Conservation (phyloP, 495 filamentous ascomycete genomes). For the Rhizodiscina lignyota region DNA sequence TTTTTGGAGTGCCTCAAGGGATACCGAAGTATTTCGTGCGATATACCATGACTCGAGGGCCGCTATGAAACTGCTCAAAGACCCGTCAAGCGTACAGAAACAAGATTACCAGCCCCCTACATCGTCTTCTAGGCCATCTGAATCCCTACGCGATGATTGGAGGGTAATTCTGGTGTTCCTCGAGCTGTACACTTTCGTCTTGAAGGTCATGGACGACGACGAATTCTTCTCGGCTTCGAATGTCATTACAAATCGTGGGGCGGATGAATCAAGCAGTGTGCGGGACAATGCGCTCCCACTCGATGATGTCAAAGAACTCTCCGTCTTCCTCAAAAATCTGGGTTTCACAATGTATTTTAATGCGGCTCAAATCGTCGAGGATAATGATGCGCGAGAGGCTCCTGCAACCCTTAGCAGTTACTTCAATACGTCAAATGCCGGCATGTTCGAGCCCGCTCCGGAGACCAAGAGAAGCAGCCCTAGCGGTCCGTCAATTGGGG, state of each 20-base stretch:
- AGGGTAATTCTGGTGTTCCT: conserved; percentile 77
- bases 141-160: conserved; percentile 54
- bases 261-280: conserved; percentile 25
- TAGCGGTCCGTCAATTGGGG: conserved; percentile 28
- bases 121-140: conserved; percentile 3
- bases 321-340: conserved; percentile 81
- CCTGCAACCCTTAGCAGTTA: conserved; percentile 38
- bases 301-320: conserved; percentile 53
- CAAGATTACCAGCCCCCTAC: conserved; percentile 4
- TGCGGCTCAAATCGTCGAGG: conserved; percentile 41
- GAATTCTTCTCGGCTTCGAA: conserved; percentile 42
- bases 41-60: conserved; percentile 42
- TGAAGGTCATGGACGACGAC: conserved; percentile 89
- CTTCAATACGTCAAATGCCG: conserved; percentile 19
- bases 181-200: conserved; percentile 81
- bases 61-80: conserved; percentile 41
- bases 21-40: conserved; percentile 45
- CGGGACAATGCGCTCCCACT: conserved; percentile 54
- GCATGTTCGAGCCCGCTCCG: not conserved
- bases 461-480: conserved; percentile 8
- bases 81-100: conserved; percentile 14
- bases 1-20: conserved; percentile 66
- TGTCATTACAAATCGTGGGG: conserved; percentile 15
- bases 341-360: conserved; percentile 84
- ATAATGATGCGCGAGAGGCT: conserved; percentile 29